Base-by-base conservation (phyloP, 2,329 filamentous ascomycete species). In the Bisporella sp. region DNA sequence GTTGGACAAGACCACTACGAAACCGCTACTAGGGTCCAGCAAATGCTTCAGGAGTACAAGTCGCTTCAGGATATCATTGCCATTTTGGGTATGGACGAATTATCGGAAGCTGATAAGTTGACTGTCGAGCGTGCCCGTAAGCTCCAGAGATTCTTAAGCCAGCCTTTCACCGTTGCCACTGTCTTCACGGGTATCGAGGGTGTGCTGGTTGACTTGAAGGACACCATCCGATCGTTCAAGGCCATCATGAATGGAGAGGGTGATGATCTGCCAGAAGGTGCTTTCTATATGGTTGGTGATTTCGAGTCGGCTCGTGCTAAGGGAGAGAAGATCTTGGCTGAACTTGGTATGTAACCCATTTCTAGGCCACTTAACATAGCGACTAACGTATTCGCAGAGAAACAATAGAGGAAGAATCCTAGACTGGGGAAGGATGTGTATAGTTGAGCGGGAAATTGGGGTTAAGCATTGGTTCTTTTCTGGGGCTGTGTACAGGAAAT, bases 21-120 rank as follows among this genome's bases (percentile, higher is more conserved):
- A 57, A 92, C 84, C 67, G 93, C 93, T 73, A 88, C 87, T 73
- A 85, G 85, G 66, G 93, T 99, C 69, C 93, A 99, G 82, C 90
- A 96, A 79, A 97, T 96, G 77, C 86, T 99, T 72, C 93, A 99
- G 79, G 93, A 97, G 82, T 99, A 99, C 88, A 97, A 97, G 88
- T 97, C 92, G 60, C 89, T 99, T 64, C 93, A 99, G 81, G 93
- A 99, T 81, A 99, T 99, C 85, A 96, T 96, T 81, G 93, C 93
- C 76, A 99, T 99, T 90, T 52, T 64, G 78, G 97, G 72, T 86
- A 97, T 99, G 93, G 93, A 99, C 76, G 93, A 99, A 74, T 78
- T 99, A 77, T 97, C 93, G 60, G 93, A 97, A 82, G 87, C 88
- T 67, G 93, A 99, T 76, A 96, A 99, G 87, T 85, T 99, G 68